A percentile compares a stretch with the other conserved stretches of the same genome.
These are phyloP conservation scores for Erigeron philadelphicus DNA, from an alignment of 140 eudicot species.

Conservation along the genomic window DNA sequence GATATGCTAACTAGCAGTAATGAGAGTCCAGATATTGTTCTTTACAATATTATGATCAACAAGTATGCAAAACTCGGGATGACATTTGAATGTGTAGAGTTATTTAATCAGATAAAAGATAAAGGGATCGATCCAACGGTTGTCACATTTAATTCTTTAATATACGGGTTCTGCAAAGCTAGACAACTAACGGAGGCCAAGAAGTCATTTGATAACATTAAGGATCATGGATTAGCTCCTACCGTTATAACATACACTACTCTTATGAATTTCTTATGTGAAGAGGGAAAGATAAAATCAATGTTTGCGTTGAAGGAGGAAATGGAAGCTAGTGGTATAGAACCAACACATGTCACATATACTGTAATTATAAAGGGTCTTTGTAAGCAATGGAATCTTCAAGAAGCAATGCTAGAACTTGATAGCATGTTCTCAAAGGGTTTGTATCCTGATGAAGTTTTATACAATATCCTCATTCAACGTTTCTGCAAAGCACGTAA, in stretches of 20 bases:
- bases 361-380: slow-evolving; percentile 70
- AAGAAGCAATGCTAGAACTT: slow-evolving; percentile 42
- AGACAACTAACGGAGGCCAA: slow-evolving; percentile 42
- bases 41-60: slow-evolving; percentile 77
- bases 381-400: slow-evolving; percentile 56
- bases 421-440: slow-evolving; percentile 50
- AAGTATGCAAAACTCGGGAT: slow-evolving; percentile 62
- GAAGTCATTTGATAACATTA: slow-evolving; percentile 38
- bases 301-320: slow-evolving; percentile 43
- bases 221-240: slow-evolving; percentile 51
- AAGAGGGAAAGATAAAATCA: slow-evolving; percentile 41
- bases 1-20: slow-evolving; percentile 36
- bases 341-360: slow-evolving; percentile 66
- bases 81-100: slow-evolving; percentile 35
- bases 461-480: slow-evolving; percentile 75
- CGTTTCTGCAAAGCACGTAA: slow-evolving; percentile 53
- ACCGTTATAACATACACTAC: slow-evolving; percentile 70
- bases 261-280: slow-evolving; percentile 66
- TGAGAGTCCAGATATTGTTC: slow-evolving; percentile 41
- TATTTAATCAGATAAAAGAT: slow-evolving; percentile 39
- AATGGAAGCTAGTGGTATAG: slow-evolving; percentile 48
- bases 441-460: slow-evolving; percentile 52
- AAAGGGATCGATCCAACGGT: slow-evolving; percentile 60
- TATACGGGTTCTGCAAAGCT: slow-evolving; percentile 60
- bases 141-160: slow-evolving; percentile 78